phyloP scores from a whole-genome alignment of 1,284 basidiomycete genomes.

The Phylloporus gajari region DNA sequence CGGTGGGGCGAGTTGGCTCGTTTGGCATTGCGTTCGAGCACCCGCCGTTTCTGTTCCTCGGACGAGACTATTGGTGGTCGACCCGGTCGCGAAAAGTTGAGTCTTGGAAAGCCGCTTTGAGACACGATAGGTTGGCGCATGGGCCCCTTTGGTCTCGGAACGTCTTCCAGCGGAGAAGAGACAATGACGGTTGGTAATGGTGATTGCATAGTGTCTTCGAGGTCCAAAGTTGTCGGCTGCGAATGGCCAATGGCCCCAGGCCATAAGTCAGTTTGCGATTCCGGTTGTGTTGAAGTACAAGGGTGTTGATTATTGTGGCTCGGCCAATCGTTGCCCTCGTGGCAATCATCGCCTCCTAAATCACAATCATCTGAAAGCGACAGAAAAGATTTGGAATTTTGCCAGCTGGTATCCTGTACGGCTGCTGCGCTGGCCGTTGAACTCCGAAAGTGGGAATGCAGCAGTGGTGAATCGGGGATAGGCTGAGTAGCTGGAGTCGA shows the following conservation, averaged over 20 bases:
- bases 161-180: conserved; percentile 48
- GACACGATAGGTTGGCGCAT: conserved; percentile 48
- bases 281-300: conserved; percentile 5
- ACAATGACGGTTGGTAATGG: conserved; percentile 58
- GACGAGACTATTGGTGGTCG: conserved; percentile 56
- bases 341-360: conserved; percentile 19
- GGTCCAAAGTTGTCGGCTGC: conserved; percentile 16
- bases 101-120: conserved; percentile 44
- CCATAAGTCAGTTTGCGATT: conserved; percentile 27
- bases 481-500: conserved; percentile 18
- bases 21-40: conserved; percentile 67
- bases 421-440: conserved; percentile 61
- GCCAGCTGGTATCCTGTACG: conserved; percentile 30
- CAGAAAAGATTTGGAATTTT: conserved; percentile 41
- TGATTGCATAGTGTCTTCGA: conserved; percentile 31
- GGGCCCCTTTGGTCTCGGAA: conserved; percentile 16
- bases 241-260: conserved; percentile 14
- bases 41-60: conserved; percentile 66
- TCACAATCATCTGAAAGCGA: conserved; percentile 38
- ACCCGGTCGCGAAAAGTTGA: conserved; percentile 68
- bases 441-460: conserved; percentile 71
- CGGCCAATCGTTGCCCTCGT: conserved; percentile 20
- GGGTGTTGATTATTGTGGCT: conserved; percentile 17
- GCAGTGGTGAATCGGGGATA: conserved; percentile 63
- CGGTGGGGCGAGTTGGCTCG: conserved; percentile 41